Percentiles rank a stretch among this genome's conserved stretches.
phyloP scores from a whole-genome alignment of 768 basidiomycete species.

The Strobilomyces dryophilus region DNA sequence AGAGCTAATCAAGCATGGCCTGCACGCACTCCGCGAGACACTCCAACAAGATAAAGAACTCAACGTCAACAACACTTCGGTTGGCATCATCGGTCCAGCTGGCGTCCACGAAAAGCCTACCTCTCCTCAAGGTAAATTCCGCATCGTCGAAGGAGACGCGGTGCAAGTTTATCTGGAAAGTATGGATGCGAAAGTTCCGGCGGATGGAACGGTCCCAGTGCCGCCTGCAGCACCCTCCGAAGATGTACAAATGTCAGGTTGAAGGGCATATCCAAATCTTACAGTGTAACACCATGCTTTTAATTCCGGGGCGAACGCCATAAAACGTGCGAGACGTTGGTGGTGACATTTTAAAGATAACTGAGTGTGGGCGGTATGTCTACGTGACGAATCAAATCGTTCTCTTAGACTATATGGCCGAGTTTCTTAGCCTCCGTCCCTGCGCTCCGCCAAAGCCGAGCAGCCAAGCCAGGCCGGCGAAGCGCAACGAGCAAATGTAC shows the following conservation, averaged over 20 bases:
- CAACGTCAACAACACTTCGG: conserved; percentile 87
- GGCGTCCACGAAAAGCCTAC: conserved; percentile 54
- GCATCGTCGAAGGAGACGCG: conserved; percentile 81
- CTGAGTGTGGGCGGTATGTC: conserved; percentile 22
- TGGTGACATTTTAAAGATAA: conserved; percentile 12
- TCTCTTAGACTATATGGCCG: conserved; percentile 1
- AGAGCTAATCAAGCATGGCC: conserved; percentile 86
- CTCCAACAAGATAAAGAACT: conserved; percentile 98
- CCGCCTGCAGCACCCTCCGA: conserved; percentile 42
- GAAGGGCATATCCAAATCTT: conserved; percentile 25
- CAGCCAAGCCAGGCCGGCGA: conserved; percentile 63
- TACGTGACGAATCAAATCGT: conserved; percentile 12
- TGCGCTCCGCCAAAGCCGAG: conserved; percentile 54
- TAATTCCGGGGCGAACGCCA: conserved; percentile 1
- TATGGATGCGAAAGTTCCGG: conserved; percentile 70
- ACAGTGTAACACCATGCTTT: conserved; percentile 8
- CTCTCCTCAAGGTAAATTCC: conserved; percentile 61
- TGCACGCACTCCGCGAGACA: conserved; percentile 93
- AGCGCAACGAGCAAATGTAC: conserved; percentile 71
- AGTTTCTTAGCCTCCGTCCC: conserved; percentile 16
- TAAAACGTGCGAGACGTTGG: background rate
- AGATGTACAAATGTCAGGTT: conserved; percentile 86
- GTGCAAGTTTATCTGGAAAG: conserved; percentile 71
- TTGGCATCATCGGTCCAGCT: conserved; percentile 84
- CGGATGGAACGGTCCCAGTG: conserved; percentile 35